Evolutionary conservation across 2,329 filamentous ascomycete species (phyloP), one percentile per base, ranked within the genome.

Genomic region (Juglanconis sp.): DNA sequence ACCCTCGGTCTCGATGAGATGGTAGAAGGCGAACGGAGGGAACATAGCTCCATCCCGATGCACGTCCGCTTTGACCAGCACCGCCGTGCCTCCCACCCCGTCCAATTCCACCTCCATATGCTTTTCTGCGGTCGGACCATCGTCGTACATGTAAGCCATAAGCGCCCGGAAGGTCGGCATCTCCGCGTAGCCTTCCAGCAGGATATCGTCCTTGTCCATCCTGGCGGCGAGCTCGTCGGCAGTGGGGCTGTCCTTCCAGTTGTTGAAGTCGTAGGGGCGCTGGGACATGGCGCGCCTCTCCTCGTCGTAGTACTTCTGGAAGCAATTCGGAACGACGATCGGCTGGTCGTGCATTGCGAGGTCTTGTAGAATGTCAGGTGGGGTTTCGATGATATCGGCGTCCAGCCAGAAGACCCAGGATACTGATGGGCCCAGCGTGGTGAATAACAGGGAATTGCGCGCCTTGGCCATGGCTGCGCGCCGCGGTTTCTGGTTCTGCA

Each of bases 1-100:
- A 0, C 95, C 95, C 71, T 99, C 95, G 0, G 95, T 98, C 80
- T 99, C 95, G 63, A 99, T 96, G 63, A 99, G 81, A 74, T 99
- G 90, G 72, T 97, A 98, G 72, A 99, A 99, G 3, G 94, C 77
- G 72, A 99, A 99, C 0, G 95, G 86, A 17, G 95, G 95, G 77
- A 99, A 99, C 94, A 98, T 99, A 72, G 95, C 94, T 24, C 95
- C 95, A 70, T 99, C 95, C 32, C 95, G 87, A 73, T 99, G 95
- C 31, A 99, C 95, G 62, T 98, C 93, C 1, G 93, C 95, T 79
- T 96, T 97, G 62, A 99, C 95, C 69, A 99, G 79, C 65, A 99
- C 79, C 1, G 93, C 91, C 1, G 94, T 96, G 40, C 95, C 95
- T 58, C 95, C 95, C 3, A 99, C 95, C 53, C 95, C 95, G 72